A percentile compares a stretch with the other conserved stretches of the same genome.
phyloP scores from a whole-genome alignment of 257 asterid species.

The Solanum sitiens region DNA sequence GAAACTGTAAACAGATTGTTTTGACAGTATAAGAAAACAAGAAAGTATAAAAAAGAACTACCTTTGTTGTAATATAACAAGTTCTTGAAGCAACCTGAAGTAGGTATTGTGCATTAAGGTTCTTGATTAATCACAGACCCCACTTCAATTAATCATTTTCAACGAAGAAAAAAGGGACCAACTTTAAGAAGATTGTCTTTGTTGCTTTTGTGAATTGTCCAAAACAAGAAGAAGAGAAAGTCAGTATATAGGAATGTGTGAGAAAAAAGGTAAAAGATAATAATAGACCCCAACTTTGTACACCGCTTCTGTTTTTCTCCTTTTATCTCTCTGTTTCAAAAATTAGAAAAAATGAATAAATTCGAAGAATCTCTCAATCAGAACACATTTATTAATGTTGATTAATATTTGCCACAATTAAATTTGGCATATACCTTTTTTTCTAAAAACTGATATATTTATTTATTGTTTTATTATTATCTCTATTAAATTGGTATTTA shows the following conservation, averaged over 20 bases:
- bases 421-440: not conserved
- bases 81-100: not conserved
- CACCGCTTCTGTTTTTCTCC: not conserved
- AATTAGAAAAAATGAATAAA: not conserved
- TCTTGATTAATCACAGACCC: conserved; percentile 6
- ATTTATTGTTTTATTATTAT: too few species aligned
- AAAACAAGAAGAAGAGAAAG: not conserved
- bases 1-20: not conserved
- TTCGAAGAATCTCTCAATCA: not conserved
- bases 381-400: conserved; percentile 3
- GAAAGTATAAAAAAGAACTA: not conserved
- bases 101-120: not conserved
- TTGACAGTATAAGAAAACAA: not conserved
- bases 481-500: not conserved
- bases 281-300: not conserved
- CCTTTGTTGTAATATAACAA: not conserved
- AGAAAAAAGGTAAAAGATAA: not conserved
- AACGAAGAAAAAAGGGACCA: not conserved
- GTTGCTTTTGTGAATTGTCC: not conserved
- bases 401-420: not conserved
- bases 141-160: not conserved
- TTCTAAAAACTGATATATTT: too few species aligned
- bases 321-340: not conserved
- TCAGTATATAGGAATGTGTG: not conserved
- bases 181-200: not conserved